These are phyloP conservation scores for Gliomastix tumulicola DNA, from an alignment of 2,329 filamentous ascomycete genomes.

Conservation along the genomic window DNA sequence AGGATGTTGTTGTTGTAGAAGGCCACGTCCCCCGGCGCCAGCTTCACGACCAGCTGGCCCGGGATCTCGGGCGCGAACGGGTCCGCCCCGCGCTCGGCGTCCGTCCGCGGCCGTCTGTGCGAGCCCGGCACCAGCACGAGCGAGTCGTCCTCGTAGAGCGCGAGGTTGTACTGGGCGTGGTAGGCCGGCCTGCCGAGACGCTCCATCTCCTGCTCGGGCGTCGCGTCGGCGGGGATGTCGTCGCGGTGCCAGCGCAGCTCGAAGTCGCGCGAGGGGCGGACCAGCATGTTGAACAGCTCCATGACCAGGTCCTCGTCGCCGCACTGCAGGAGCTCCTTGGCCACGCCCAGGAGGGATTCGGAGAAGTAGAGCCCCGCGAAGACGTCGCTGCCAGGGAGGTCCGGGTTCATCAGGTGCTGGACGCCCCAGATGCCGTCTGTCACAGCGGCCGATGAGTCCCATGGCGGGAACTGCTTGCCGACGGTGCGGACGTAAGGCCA, in stretches of 20 bases:
- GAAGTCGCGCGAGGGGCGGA: slow-evolving; percentile 65
- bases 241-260: slow-evolving; percentile 81
- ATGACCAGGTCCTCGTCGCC: slow-evolving; percentile 64
- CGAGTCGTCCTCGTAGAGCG: slow-evolving; percentile 67
- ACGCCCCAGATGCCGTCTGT: slow-evolving; percentile 77
- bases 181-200: slow-evolving; percentile 54
- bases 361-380: slow-evolving; percentile 72
- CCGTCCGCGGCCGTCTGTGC: slow-evolving; percentile 65
- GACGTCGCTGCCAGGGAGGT: slow-evolving; percentile 50
- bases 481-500: slow-evolving; percentile 82
- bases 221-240: slow-evolving; percentile 64
- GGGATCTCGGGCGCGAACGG: slow-evolving; percentile 57
- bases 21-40: slow-evolving; percentile 70
- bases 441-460: slow-evolving; percentile 50
- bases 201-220: slow-evolving; percentile 57
- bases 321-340: slow-evolving; percentile 54
- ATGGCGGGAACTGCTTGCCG: slow-evolving; percentile 87
- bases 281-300: slow-evolving; percentile 83
- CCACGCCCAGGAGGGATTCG: slow-evolving; percentile 52
- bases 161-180: slow-evolving; percentile 85
- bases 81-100: slow-evolving; percentile 58
- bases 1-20: slow-evolving; percentile 92
- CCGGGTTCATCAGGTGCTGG: slow-evolving; percentile 75
- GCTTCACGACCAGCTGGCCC: slow-evolving; percentile 56
- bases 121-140: slow-evolving; percentile 73